A percentile compares a stretch with the other conserved stretches of the same genome.
Conservation (phyloP, 164 flowering plant species). For the Amborella trichopoda region DNA sequence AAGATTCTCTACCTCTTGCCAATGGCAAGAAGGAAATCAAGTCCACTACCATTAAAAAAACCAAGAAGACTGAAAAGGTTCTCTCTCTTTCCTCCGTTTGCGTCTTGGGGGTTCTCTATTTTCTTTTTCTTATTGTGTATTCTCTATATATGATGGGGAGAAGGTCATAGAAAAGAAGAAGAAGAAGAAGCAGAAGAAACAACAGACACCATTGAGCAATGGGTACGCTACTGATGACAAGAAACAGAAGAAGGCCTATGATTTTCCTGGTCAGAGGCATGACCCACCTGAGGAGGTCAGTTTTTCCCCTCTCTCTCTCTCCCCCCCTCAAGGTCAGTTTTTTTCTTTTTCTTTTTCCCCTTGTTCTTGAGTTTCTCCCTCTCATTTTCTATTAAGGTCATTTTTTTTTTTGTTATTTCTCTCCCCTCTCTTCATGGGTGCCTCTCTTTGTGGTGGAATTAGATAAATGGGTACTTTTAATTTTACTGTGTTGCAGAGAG, state of each 20-base stretch:
- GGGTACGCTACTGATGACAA: conserved; percentile 23
- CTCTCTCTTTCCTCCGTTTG: no score
- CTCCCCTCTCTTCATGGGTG: no score
- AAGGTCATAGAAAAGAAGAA: conserved; percentile 12
- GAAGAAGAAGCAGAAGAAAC: conserved; percentile 3
- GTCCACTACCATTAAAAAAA: no score
- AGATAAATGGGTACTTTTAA: conserved; percentile 7
- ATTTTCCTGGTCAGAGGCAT: conserved; percentile 92
- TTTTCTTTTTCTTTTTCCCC: not conserved
- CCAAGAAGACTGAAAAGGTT: no score
- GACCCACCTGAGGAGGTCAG: conserved; percentile 82
- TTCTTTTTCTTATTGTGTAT: no score
- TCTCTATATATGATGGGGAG: no score
- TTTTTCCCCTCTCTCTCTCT: not conserved
- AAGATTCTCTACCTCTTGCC: no score
- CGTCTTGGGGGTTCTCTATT: no score
- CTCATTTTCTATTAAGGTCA: not conserved
- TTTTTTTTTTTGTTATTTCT: no score
- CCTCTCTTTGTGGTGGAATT: no score
- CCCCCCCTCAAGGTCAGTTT: not conserved
- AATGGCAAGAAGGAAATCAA: no score
- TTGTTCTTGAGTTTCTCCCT: conserved; percentile 1
- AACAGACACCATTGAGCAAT: not conserved
- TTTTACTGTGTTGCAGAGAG: conserved; percentile 55
- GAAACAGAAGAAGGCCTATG: conserved; percentile 65